Conservation (phyloP, 2,329 filamentous ascomycete species). For the Microascus cirrosus region DNA sequence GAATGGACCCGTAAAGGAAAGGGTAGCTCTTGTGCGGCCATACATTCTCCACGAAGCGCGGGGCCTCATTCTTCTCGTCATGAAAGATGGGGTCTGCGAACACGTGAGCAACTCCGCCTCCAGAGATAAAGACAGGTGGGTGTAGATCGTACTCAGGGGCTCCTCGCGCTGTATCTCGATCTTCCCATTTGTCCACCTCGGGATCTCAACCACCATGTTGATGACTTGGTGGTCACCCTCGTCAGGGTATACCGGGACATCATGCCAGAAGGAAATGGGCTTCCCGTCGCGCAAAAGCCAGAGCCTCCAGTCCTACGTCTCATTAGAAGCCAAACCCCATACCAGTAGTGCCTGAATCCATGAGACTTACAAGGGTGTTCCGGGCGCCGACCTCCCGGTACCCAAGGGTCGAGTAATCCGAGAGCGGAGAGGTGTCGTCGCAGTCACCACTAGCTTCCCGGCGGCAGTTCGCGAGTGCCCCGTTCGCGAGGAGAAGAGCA, state of each 20-base stretch:
- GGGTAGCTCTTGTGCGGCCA: constrained; percentile 32
- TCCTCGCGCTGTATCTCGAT: constrained; percentile 26
- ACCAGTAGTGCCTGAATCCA: neutral
- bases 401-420: constrained; percentile 3
- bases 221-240: constrained; percentile 20
- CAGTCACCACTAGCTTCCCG: neutral
- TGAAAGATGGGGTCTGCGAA: constrained; percentile 28
- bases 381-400: constrained; percentile 23
- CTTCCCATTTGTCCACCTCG: constrained; percentile 27
- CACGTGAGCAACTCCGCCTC: neutral
- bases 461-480: neutral
- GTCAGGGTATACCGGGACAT: constrained; percentile 26
- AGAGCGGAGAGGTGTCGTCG: neutral
- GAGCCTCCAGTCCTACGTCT: constrained; percentile 24
- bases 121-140: neutral
- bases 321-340: neutral
- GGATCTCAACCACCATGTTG: constrained; percentile 28
- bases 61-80: constrained; percentile 22
- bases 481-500: neutral
- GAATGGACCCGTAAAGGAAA: constrained; percentile 30
- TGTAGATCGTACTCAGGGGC: constrained; percentile 20
- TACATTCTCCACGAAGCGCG: constrained; percentile 26
- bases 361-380: constrained; percentile 20
- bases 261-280: constrained; percentile 29
- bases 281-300: constrained; percentile 26